Evolutionary conservation across 306 rosid species (phyloP), one percentile per base, ranked within the genome.

Genomic region (Morella rubra): DNA sequence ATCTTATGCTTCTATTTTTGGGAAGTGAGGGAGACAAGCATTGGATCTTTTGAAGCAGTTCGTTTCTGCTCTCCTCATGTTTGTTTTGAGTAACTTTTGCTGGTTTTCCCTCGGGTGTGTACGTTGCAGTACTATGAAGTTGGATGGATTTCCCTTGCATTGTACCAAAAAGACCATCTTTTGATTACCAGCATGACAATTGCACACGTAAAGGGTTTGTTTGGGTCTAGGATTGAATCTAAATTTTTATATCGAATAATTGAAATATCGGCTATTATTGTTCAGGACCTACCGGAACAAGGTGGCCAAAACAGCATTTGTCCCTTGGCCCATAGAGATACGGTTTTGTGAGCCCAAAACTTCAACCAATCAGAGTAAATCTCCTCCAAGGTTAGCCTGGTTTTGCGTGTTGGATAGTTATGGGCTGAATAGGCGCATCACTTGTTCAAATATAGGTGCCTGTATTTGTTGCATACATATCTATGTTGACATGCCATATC

Each of bases 321-420:
- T 85, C 78, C 98, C 97, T 37, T 95, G 97, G 98, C 98, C 98
- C 50, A 92, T 95, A 49, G 98, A 95, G 84, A 88, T 95, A 81
- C 91, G 97, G 47, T 95, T 92, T 84, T 92, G 97, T 85, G 98
- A 90, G 78, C 98, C 97, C 27, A 86, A 46, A 60, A 76, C 81
- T 64, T 79, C 87, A 20, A 92, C 98, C 27, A 92, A 80, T 84
- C 92, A 88, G 88, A 95, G 97, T 65, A 92, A 92, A 67, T 80
- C 97, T 83, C 90, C 96, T 77, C 93, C 98, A 56, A 89, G 97
- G 98, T 95, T 84, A 55, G 86, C 77, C 52, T 44, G 75, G 52
- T 68, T 77, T 73, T 72, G 12, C 20, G 56, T 76, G 77, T 58
- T 73, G 11, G 54, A 55, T 49, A 73, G 37, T n/a, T 49, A 80